These are phyloP conservation scores for Kodamaea alishanica DNA, from an alignment of 1,139 yeast species.

Conservation along the genomic window DNA sequence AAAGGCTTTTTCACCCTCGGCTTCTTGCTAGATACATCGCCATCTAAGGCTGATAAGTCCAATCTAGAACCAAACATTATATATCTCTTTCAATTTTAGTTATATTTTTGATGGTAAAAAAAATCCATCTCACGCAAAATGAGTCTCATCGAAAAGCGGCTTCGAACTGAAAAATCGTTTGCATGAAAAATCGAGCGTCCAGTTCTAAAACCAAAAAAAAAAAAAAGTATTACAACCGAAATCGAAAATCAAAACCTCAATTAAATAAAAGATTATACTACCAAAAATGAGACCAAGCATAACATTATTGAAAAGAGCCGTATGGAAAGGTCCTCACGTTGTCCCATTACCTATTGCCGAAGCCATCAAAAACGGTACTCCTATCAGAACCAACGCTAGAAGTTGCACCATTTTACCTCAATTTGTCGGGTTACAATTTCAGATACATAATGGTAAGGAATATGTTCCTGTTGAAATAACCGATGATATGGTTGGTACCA, in stretches of 20 bases:
- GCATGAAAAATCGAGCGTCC: background rate
- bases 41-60: slow-evolving; percentile 44
- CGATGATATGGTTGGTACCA: slow-evolving; percentile 97
- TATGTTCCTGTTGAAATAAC: slow-evolving; percentile 84
- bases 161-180: background rate
- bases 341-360: slow-evolving; percentile 90
- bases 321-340: slow-evolving; percentile 92
- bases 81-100: slow-evolving; percentile 1
- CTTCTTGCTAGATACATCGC: slow-evolving; percentile 7
- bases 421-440: slow-evolving; percentile 90
- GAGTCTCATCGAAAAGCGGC: no score
- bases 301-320: slow-evolving; percentile 57
- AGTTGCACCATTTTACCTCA: slow-evolving; percentile 92
- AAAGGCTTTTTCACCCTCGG: slow-evolving; percentile 4
- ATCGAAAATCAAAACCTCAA: background rate
- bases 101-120: background rate
- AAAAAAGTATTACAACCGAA: no score
- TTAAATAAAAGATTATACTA: background rate
- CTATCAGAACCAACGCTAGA: slow-evolving; percentile 92
- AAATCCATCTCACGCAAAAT: background rate
- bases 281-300: slow-evolving; percentile 57
- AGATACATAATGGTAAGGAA: slow-evolving; percentile 93
- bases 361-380: slow-evolving; percentile 75
- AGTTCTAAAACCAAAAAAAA: slow-evolving; percentile 1
- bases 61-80: slow-evolving; percentile 62